Base-by-base conservation (phyloP, 306 rosid genomes). In the Ormosia semicastrata region DNA sequence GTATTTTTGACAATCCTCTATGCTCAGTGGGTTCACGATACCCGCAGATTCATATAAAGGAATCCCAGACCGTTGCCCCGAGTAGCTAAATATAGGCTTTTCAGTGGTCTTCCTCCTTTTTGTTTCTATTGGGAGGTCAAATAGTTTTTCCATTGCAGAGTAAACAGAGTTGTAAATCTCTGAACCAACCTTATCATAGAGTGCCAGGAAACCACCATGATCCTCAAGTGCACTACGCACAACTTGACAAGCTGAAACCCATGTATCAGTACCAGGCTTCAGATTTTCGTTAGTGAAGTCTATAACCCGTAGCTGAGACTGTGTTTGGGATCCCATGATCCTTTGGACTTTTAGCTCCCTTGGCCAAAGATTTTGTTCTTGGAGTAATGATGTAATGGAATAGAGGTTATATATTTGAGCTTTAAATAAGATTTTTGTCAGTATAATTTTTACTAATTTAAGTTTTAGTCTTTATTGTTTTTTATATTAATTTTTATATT, bases 191-290 rank as follows among this genome's bases (percentile, higher is more conserved):
- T 68, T 82, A 18, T 82, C 72, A 36, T 75, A 82, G n/a, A 82
- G 65, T 37, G 77, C 85, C 15, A 82, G 6, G 57, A 82, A 82
- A 18, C 39, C 41, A 10, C 85, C 81, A 0, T 75, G 77, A 56
- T 73, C 81, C 24, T 82, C 85, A 46, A 82, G 53, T 24, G 85
- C 81, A 13, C 14, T 9, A 5, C 81, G 76, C 36, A 82, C 81
- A 36, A 3, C 29, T 56, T 76, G 2, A 30, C 77, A 43, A 5
- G 72, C 43, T 13, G 85, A 82, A 59, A 57, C 43, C 85, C 85
- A 82, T 34, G 41, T 1, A 0, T 59, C 66, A 6, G 46, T 32
- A 1, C 81, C 77, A 1, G 71, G 64, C 59, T 75, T 75, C 71
- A 82, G 58, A 37, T 82, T 47, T 37, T 67, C 30, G 9, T 40